Conservation (phyloP, 768 basidiomycete species). For the Pleurotus sapidus region DNA sequence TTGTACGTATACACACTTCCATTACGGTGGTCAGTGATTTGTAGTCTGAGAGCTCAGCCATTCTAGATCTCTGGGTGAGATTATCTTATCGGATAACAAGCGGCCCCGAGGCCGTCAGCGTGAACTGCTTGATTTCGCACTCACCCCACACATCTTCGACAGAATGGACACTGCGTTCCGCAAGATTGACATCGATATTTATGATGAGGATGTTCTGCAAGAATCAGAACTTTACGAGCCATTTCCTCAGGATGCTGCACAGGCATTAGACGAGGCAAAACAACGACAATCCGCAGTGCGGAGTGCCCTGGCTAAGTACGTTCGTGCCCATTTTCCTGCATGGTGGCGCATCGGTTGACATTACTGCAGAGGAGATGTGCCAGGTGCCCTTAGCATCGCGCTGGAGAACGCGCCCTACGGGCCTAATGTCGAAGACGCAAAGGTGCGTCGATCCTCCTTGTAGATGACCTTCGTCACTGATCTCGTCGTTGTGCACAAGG, state of each 20-base stretch:
- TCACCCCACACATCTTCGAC: not conserved
- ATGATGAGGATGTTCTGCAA: slow-evolving; percentile 87
- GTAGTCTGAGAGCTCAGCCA: too few species aligned
- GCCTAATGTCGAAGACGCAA: slow-evolving; percentile 82
- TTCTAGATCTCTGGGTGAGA: too few species aligned
- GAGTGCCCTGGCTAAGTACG: slow-evolving; percentile 70
- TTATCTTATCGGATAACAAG: too few species aligned
- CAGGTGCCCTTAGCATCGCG: slow-evolving; percentile 66
- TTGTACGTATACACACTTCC: too few species aligned
- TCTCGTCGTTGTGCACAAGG: slow-evolving; percentile 37
- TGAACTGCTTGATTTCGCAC: too few species aligned
- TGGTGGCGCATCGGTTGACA: not conserved
- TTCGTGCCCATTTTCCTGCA: slow-evolving; percentile 10
- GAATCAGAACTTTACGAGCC: slow-evolving; percentile 85
- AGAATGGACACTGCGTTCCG: slow-evolving; percentile 63
- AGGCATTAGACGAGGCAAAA: slow-evolving; percentile 75
- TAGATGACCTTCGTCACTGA: not conserved
- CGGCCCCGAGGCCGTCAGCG: too few species aligned
- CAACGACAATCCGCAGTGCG: slow-evolving; percentile 72
- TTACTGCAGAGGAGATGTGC: slow-evolving; percentile 64
- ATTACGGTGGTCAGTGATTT: too few species aligned
- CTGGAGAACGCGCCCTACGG: slow-evolving; percentile 89
- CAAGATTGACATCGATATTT: slow-evolving; percentile 92
- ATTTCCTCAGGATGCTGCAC: slow-evolving; percentile 76
- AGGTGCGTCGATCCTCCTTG: slow-evolving; percentile 47